phyloP scores from a whole-genome alignment of 73 alveolate species.

The Strombidium stylifer region DNA sequence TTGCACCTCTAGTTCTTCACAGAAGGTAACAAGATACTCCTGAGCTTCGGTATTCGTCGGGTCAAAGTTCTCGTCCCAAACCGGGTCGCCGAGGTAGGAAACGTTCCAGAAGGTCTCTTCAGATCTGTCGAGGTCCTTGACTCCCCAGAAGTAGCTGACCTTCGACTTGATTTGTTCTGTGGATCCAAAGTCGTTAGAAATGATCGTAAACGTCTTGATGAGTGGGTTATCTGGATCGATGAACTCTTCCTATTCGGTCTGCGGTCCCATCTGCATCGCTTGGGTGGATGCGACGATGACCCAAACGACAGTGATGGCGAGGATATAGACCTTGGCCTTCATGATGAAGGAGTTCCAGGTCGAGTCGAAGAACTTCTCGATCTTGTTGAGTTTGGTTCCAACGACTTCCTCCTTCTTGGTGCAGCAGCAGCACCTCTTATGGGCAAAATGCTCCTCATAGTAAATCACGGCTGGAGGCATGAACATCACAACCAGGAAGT shows the following conservation, averaged over 20 bases:
- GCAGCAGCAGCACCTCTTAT: too few relatives aligned
- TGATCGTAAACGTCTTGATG: neutral
- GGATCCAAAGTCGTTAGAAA: neutral
- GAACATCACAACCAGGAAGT: neutral
- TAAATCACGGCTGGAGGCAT: slow-evolving; percentile 11
- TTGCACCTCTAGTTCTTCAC: neutral
- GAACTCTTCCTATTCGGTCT: neutral
- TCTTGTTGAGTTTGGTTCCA: too few relatives aligned
- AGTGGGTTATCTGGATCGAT: neutral
- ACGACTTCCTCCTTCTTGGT: too few relatives aligned
- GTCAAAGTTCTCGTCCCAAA: neutral
- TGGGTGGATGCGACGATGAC: neutral
- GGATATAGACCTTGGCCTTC: neutral
- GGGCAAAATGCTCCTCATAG: slow-evolving; percentile 19
- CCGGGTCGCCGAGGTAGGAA: neutral
- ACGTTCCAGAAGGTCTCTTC: slow-evolving; percentile 1
- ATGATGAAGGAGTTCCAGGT: neutral
- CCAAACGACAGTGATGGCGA: neutral
- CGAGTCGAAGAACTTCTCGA: neutral
- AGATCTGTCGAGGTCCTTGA: neutral
- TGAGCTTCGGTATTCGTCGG: slow-evolving; percentile 2
- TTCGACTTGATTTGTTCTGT: neutral
- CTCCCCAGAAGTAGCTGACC: neutral
- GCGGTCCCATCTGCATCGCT: neutral
- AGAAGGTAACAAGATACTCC: neutral